Evolutionary conservation across 1,284 basidiomycete species (phyloP), one percentile per base, ranked within the genome.

Genomic region (Cystobasidium slooffiae): DNA sequence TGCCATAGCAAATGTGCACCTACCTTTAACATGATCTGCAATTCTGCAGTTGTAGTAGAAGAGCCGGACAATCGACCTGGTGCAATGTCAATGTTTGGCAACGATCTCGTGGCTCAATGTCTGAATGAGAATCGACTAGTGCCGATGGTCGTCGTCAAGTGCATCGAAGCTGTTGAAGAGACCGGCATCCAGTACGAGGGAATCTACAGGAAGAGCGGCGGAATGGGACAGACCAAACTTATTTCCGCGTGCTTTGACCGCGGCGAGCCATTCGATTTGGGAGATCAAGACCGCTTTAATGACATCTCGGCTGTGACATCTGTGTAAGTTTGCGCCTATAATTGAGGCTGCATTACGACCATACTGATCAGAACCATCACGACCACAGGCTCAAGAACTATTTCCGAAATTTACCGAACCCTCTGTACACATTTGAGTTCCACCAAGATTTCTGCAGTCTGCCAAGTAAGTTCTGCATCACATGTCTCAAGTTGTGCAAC

Each of bases 261-360:
- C 53, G 94, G 94, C 68, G 89, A 95, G 80, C 95, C 95, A 81
- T 98, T 99, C 81, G 92, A 99, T 81, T 87, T 99, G 55, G 86
- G 87, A 69, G 93, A 99, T 81, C 84, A 86, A 6, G 91, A 98
- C 78, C 86, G 89, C 46, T 99, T 97, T 86, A 97, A 97, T 84
- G 97, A 99, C 82, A 93, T 99, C 72, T 94, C 92, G 81, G 94
- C 93, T 74, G 89, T 98, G 79, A 99, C 97, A 0, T 96, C 94
- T 22, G 95, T 97, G 70, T 73, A 66, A 66, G 70, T 46, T 24
- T 8, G 10, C 18, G n/a, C 4, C 31, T 37, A 37, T 59, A 7
- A 14, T 56, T n/a, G 18, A n/a, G 16, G 18, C 20, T 12, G 3
- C 7, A 14, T 20, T 2, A 24, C 22, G 10, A 3, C 12, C 9